Base-by-base conservation (phyloP, 352 stramenopile species). In the Pythium vanterpoolii region DNA sequence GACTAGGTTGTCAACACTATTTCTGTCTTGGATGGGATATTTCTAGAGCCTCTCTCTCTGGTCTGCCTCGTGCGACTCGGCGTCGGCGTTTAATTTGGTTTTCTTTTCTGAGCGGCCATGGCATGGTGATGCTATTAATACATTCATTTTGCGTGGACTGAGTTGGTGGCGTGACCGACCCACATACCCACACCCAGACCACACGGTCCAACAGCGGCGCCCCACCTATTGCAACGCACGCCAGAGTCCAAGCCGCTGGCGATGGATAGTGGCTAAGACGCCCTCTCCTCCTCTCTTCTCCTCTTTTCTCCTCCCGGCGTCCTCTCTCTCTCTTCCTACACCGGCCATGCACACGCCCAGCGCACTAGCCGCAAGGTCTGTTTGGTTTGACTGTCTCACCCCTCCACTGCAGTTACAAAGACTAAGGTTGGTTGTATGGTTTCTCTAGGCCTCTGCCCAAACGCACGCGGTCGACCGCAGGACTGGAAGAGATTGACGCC, bases 391-490 rank as follows among this genome's bases (percentile, higher is more conserved):
- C 1, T 11, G 4, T 26, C 24, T 48, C n/a, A 10, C 6, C 3
- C n/a, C 10, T 26, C 21, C 24, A 46, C 40, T 24, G 40, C 40
- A 24, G n/a, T 3, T 44, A 10, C 0, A 24, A 6, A 2, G 40
- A 46, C 40, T 46, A 46, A 46, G 40, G 5, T 46, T 44, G 38
- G 38, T 8, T 18, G 18, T 19, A 19, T 39, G 21, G 19, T 62
- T 45, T 19, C 24, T 58, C 26, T 14, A 87, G 77, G 53, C 73
- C 75, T 10, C 77, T 79, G 47, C 78, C 77, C 43, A 89, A 92
- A 44, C 77, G 79, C 52, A 79, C 72, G 31, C 71, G 76, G 16
- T 78, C 82, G 27, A 76, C 74, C 54, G 79, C 82, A 3, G 79
- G 78, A 16, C 49, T 89, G 2, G 71, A 89, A 13, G 75, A 86